Base-by-base conservation (phyloP, 441 rosid genomes). In the Euphorbia schlechtendalii region DNA sequence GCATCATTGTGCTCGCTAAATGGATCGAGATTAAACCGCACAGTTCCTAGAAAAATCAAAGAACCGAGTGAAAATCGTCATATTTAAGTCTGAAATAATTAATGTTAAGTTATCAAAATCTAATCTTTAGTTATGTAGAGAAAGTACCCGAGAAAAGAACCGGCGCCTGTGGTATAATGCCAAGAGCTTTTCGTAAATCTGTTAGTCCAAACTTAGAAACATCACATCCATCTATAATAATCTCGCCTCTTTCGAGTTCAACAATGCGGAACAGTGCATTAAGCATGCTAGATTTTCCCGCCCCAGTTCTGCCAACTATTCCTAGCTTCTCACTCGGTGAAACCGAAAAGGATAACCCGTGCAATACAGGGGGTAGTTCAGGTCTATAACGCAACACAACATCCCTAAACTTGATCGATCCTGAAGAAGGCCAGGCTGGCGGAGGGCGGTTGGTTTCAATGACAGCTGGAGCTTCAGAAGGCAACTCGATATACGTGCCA, bases 251-350 rank as follows among this genome's bases (percentile, higher is more conserved):
- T 77, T 96, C 94, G 1, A 88, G 48, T 76, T 96, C 98, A 25
- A 92, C 96, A 46, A 96, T 87, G 68, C 97, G 84, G 73, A 84
- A 96, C 55, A 92, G 79, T 41, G 98, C 94, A 83, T 88, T 96
- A 56, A 96, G 75, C 92, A 96, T 81, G 70, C 97, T 92, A 63
- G 97, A 90, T 76, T 96, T 96, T 59, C 98, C 98, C 0, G 97
- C 96, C 54, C 99, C 98, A 14, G 98, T 96, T 85, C 98, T 88
- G 72, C 99, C 97, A 66, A 84, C 99, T 55, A 96, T 83, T 66
- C 99, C 98, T 34, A 90, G 71, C 81, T 88, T 96, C 77, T 90
- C 97, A 69, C 84, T 74, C 0, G 96, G 92, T 64, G 86, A 82
- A 71, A 86, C 83, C 46, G 70, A 15, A 52, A 88, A 87, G 34